phyloP scores from a whole-genome alignment of 495 filamentous ascomycete species.

The Astrothelium subdiscretum region DNA sequence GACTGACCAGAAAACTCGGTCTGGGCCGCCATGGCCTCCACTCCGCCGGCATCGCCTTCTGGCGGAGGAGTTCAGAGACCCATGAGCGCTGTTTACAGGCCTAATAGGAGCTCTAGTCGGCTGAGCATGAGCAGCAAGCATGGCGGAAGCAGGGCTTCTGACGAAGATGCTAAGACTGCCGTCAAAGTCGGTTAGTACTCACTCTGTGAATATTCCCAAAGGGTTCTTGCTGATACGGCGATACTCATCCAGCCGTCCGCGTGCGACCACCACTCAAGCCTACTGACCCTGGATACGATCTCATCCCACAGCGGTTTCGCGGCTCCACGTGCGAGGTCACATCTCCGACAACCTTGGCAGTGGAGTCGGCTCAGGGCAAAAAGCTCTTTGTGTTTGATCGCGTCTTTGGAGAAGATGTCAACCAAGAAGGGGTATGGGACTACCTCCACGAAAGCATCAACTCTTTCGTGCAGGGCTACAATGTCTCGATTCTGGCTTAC shows the following conservation, averaged over 20 bases:
- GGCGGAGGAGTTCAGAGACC: constrained; percentile 51
- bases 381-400: constrained; percentile 95
- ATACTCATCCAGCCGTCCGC: constrained; percentile 59
- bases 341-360: constrained; percentile 67
- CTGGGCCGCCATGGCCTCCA: constrained; percentile 35
- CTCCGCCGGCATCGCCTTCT: constrained; percentile 49
- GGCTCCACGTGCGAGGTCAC: constrained; percentile 84
- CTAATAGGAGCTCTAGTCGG: constrained; percentile 75
- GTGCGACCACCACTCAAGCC: constrained; percentile 80
- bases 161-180: constrained; percentile 90
- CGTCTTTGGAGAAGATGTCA: constrained; percentile 74
- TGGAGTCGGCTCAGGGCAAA: constrained; percentile 83
- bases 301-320: constrained; percentile 92
- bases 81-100: constrained; percentile 74
- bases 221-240: constrained; percentile 11
- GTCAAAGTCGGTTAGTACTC: constrained; percentile 98
- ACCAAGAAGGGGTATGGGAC: constrained; percentile 88
- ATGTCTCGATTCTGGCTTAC: constrained; percentile 96
- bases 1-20: not conserved
- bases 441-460: constrained; percentile 84
- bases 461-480: constrained; percentile 93
- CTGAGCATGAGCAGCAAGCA: constrained; percentile 76
- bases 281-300: constrained; percentile 80
- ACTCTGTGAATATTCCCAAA: no score
- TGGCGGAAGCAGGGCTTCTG: constrained; percentile 74